Percentiles rank a stretch among this genome's conserved stretches.
Conservation (phyloP, 2,329 filamentous ascomycete species). For the Verticillium albo-atrum region DNA sequence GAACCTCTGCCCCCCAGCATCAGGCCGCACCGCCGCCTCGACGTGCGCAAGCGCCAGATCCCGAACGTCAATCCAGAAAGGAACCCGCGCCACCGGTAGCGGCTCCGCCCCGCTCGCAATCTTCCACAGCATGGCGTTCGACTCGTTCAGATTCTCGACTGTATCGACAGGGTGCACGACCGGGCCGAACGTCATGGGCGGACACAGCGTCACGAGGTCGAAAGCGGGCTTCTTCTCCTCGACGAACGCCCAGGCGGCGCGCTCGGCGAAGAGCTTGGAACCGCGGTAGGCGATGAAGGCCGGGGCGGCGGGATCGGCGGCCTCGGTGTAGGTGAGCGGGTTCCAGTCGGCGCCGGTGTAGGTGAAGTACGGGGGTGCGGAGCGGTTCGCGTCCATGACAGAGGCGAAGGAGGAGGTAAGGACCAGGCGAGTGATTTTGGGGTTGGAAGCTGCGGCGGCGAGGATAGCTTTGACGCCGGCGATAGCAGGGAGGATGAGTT, state of each 20-base stretch:
- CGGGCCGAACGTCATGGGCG: conserved; percentile 41
- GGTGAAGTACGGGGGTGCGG: conserved; percentile 42
- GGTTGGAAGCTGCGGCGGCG: conserved; percentile 19
- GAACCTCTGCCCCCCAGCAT: conserved; percentile 34
- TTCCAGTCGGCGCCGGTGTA: conserved; percentile 56
- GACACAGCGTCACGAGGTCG: conserved; percentile 39
- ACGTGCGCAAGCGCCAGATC: conserved; percentile 41
- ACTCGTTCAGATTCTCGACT: conserved; percentile 33
- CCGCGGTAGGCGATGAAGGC: conserved; percentile 31
- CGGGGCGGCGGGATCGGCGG: conserved; percentile 30
- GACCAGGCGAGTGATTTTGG: conserved; percentile 29
- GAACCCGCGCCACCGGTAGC: conserved; percentile 32
- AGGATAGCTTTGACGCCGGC: conserved; percentile 39
- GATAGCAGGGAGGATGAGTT: conserved; percentile 39
- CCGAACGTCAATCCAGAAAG: conserved; percentile 41
- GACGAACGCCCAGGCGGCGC: conserved; percentile 28
- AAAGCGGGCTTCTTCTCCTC: conserved; percentile 28
- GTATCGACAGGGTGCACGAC: conserved; percentile 31
- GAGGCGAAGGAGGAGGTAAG: conserved; percentile 68
- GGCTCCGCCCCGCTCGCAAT: conserved; percentile 27
- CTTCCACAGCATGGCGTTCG: conserved; percentile 35
- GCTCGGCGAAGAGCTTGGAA: conserved; percentile 30
- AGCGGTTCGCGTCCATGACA: conserved; percentile 48
- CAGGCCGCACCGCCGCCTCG: conserved; percentile 30
- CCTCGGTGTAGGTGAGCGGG: conserved; percentile 47